phyloP scores from a whole-genome alignment of 1,284 basidiomycete species.

The Termitomyces sp. region DNA sequence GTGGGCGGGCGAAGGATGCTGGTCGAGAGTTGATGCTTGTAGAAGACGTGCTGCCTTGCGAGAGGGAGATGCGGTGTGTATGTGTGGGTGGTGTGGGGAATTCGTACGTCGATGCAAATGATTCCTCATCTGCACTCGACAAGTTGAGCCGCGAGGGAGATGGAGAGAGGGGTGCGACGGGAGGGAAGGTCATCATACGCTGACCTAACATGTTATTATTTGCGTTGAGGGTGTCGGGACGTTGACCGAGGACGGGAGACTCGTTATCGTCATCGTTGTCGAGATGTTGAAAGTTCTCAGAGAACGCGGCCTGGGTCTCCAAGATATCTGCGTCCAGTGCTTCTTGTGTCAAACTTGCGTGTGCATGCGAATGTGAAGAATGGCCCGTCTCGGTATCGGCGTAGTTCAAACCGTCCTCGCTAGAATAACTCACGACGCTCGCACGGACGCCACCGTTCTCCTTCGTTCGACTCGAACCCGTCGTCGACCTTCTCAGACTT shows the following conservation, averaged over 20 bases:
- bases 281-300: background rate
- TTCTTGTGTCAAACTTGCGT: background rate
- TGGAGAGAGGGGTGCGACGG: constrained; percentile 19
- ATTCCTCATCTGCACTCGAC: background rate
- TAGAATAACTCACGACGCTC: constrained; percentile 10
- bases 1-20: background rate
- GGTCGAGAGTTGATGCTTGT: background rate
- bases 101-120: constrained; percentile 7
- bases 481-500: background rate
- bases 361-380: background rate
- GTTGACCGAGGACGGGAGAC: background rate
- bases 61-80: constrained; percentile 11
- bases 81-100: constrained; percentile 21
- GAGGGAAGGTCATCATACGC: constrained; percentile 16
- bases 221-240: background rate
- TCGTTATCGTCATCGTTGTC: background rate
- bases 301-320: constrained; percentile 12
- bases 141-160: constrained; percentile 1
- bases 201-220: background rate
- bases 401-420: constrained; percentile 14
- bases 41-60: background rate
- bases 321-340: constrained; percentile 11
- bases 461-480: background rate
- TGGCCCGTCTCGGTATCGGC: constrained; percentile 19
- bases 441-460: background rate